Evolutionary conservation across 2,329 filamentous ascomycete species (phyloP).

Genomic region (Alternaria sp.): DNA sequence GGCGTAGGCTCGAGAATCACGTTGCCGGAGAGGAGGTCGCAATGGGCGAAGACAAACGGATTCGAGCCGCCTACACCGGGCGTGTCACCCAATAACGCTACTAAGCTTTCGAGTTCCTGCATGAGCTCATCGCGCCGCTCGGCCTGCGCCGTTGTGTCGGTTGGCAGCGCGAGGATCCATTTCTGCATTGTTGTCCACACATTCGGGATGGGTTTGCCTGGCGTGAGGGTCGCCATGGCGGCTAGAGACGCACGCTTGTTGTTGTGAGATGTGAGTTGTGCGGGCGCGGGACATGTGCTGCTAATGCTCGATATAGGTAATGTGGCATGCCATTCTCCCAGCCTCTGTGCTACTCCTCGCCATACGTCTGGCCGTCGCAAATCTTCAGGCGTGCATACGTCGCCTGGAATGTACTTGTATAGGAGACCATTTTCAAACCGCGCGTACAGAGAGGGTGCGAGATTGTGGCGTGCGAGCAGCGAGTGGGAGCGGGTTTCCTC

Average conservation of each 20-base stretch:
- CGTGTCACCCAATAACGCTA: slow-evolving; percentile 74
- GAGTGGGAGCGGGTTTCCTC: slow-evolving; percentile 75
- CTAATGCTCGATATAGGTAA: slow-evolving; percentile 62
- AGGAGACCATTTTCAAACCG: slow-evolving; percentile 96
- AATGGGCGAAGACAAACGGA: slow-evolving; percentile 90
- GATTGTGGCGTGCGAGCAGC: slow-evolving; percentile 78
- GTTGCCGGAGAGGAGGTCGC: slow-evolving; percentile 94
- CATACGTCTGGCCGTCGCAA: slow-evolving; percentile 77
- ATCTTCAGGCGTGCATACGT: slow-evolving; percentile 79
- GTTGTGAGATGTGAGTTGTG: slow-evolving; percentile 38
- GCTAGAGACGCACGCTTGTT: slow-evolving; percentile 47
- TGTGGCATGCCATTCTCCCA: slow-evolving; percentile 91
- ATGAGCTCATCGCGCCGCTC: slow-evolving; percentile 73
- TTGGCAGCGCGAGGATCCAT: slow-evolving; percentile 88
- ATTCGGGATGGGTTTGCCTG: slow-evolving; percentile 78
- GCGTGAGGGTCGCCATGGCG: slow-evolving; percentile 54
- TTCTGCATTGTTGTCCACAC: slow-evolving; percentile 95
- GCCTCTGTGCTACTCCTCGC: slow-evolving; percentile 78
- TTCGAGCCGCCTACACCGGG: slow-evolving; percentile 73
- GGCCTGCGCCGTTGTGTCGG: slow-evolving; percentile 71
- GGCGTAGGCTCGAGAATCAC: slow-evolving; percentile 77
- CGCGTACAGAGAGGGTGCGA: slow-evolving; percentile 86
- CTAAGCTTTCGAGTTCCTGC: slow-evolving; percentile 73
- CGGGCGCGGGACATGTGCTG: slow-evolving; percentile 45
- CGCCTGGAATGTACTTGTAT: slow-evolving; percentile 87